Evolutionary conservation across 2,329 filamentous ascomycete species (phyloP), one percentile per base, ranked within the genome.

Genomic region (Pseudopithomyces maydicus): DNA sequence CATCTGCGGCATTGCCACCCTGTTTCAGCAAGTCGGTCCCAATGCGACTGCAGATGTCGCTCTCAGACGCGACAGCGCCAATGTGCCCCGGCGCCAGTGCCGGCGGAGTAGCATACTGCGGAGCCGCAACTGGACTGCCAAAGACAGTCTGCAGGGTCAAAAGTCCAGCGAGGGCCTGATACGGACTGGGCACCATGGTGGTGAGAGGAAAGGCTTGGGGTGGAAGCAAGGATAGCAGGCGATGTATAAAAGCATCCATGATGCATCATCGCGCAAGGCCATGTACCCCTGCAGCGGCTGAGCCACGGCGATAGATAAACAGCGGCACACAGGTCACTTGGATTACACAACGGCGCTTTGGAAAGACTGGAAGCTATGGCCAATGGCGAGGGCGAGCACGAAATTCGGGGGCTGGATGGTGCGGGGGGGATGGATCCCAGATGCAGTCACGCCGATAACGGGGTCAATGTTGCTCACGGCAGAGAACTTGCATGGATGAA

Each of bases 1-100:
- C 78, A 71, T 83, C 81, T 7, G 80, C 80, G 17, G 81, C 81
- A 74, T 79, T 82, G 10, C 80, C 90, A 17, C 80, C 80, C 38
- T 68, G 49, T 54, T 79, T 75, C 39, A 82, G 64, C n/a, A 81
- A 57, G 15, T 78, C 73, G n/a, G 71, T 78, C 14, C 81, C 81
- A 45, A 83, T 79, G n/a, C 74, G 66, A 59, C 74, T 79, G 67
- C 80, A 82, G 46, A 79, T 73, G 0, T 74, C 68, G 55, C 67
- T 75, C 63, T 81, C 79, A 1, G 77, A 80, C 4, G 80, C 79
- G 17, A 82, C 79, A 41, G 78, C 80, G 26, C 80, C 81, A 39
- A 77, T 55, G 23, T 74, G 62, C 1, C 66, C 70, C 20, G 61
- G 51, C 47, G 62, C 55, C 32, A 72, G 43, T 26, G 55, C 50